Conservation (phyloP, 805 yeast species). For the Metschnikowia matae region DNA sequence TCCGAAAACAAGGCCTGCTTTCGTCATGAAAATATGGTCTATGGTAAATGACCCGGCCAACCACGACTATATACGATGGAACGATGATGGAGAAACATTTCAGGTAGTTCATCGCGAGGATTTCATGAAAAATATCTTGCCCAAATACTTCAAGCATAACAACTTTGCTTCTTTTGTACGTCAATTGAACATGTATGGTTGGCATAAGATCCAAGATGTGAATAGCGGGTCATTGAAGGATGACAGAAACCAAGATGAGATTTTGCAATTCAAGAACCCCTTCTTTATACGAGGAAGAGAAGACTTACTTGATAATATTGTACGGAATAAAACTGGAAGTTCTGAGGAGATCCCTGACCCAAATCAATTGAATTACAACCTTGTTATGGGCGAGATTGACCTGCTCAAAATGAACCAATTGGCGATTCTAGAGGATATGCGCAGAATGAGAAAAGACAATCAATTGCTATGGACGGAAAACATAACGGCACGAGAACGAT, state of each 20-base stretch:
- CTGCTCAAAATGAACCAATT: slow-evolving; percentile 72
- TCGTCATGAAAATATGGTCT: slow-evolving; percentile 89
- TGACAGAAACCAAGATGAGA: slow-evolving; percentile 61
- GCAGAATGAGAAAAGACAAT: slow-evolving; percentile 81
- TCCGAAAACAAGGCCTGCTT: slow-evolving; percentile 74
- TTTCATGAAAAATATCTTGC: slow-evolving; percentile 79
- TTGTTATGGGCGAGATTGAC: slow-evolving; percentile 68
- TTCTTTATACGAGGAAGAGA: slow-evolving; percentile 73
- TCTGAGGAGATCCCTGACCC: slow-evolving; percentile 21
- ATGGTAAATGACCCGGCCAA: slow-evolving; percentile 86
- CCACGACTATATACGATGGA: slow-evolving; percentile 74
- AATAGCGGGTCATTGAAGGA: slow-evolving; percentile 60
- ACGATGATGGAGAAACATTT: slow-evolving; percentile 78
- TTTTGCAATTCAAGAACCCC: slow-evolving; percentile 85
- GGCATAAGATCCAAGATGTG: slow-evolving; percentile 97
- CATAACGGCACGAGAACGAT: slow-evolving; percentile 75
- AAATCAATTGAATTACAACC: slow-evolving; percentile 41
- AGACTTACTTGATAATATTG: slow-evolving; percentile 79
- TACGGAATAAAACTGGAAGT: slow-evolving; percentile 57
- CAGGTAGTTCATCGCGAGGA: slow-evolving; percentile 79
- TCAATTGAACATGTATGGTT: slow-evolving; percentile 96
- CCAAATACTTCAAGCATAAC: slow-evolving; percentile 90
- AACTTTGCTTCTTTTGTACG: slow-evolving; percentile 95
- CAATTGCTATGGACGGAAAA: slow-evolving; percentile 90
- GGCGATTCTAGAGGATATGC: slow-evolving; percentile 77